Conservation (phyloP, 345 rosid species). For the Euphorbia lathyris region DNA sequence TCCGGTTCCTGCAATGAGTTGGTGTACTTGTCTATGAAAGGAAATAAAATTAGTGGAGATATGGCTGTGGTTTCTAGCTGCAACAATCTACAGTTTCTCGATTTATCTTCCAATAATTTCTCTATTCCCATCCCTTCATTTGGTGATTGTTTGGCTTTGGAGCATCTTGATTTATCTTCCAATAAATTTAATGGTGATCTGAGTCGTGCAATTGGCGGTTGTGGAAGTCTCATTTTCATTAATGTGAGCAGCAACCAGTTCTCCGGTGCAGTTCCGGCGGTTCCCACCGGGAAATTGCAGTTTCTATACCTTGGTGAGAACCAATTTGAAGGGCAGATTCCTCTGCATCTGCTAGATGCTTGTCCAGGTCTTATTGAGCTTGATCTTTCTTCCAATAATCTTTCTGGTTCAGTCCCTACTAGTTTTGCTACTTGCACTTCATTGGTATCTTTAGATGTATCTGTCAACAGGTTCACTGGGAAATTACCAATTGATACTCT, state of each 20-base stretch:
- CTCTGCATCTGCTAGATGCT: slow-evolving; percentile 51
- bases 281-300: slow-evolving; percentile 47
- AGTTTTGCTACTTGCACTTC: slow-evolving; percentile 56
- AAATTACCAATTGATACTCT: slow-evolving; percentile 61
- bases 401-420: slow-evolving; percentile 65
- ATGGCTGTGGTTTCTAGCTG: slow-evolving; percentile 60
- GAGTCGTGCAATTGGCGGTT: slow-evolving; percentile 45
- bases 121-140: slow-evolving; percentile 46
- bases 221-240: slow-evolving; percentile 54
- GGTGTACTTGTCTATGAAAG: slow-evolving; percentile 47
- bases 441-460: slow-evolving; percentile 54
- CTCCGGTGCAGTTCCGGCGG: slow-evolving; percentile 55
- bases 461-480: slow-evolving; percentile 67
- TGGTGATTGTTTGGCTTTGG: slow-evolving; percentile 62
- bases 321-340: slow-evolving; percentile 64
- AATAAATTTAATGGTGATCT: slow-evolving; percentile 69
- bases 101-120: slow-evolving; percentile 76
- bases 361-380: slow-evolving; percentile 65
- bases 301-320: slow-evolving; percentile 52
- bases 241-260: slow-evolving; percentile 66
- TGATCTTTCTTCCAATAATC: slow-evolving; percentile 73
- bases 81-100: slow-evolving; percentile 51
- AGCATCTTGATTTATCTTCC: slow-evolving; percentile 70
- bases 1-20: slow-evolving; percentile 59
- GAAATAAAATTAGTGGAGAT: slow-evolving; percentile 68